A percentile compares a stretch with the other conserved stretches of the same genome.
These are phyloP conservation scores for Naganishia onofrii DNA, from an alignment of 768 basidiomycete genomes.

Conservation along the genomic window DNA sequence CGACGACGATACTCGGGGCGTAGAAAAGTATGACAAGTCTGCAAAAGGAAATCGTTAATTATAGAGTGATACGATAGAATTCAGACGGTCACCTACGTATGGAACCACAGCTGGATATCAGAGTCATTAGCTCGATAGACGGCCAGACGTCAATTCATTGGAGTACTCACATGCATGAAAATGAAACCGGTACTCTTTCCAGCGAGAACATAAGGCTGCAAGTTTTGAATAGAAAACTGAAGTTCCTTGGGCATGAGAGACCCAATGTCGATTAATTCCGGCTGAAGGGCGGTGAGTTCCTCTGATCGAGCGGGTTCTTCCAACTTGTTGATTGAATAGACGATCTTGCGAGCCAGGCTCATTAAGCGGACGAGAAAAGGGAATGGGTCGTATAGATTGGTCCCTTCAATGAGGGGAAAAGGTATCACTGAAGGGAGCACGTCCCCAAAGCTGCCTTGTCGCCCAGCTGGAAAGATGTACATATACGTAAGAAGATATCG, in stretches of 20 bases:
- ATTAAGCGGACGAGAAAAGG: constrained; percentile 28
- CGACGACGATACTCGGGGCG: constrained; percentile 18
- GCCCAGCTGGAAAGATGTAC: constrained; percentile 28
- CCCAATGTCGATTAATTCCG: constrained; percentile 32
- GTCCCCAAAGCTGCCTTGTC: constrained; percentile 26
- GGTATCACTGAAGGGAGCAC: background rate
- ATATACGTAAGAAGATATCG: background rate
- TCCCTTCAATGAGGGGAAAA: constrained; percentile 12
- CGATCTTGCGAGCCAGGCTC: constrained; percentile 22
- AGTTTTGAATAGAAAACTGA: constrained; percentile 34
- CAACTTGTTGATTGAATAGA: constrained; percentile 11
- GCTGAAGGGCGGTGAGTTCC: constrained; percentile 13
- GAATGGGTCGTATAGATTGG: constrained; percentile 32
- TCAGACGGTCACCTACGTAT: constrained; percentile 27
- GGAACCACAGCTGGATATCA: constrained; percentile 31
- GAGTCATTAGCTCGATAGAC: background rate
- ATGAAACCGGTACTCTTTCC: constrained; percentile 31
- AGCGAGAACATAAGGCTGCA: constrained; percentile 30
- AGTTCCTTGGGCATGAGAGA: constrained; percentile 27
- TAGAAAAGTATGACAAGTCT: constrained; percentile 24
- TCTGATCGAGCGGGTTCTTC: constrained; percentile 20
- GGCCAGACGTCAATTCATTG: background rate
- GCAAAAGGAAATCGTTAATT: background rate
- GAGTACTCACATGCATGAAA: constrained; percentile 33
- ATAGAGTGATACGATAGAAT: background rate